These are phyloP conservation scores for Solanum habrochaites DNA, from an alignment of 257 asterid species.

Conservation along the genomic window DNA sequence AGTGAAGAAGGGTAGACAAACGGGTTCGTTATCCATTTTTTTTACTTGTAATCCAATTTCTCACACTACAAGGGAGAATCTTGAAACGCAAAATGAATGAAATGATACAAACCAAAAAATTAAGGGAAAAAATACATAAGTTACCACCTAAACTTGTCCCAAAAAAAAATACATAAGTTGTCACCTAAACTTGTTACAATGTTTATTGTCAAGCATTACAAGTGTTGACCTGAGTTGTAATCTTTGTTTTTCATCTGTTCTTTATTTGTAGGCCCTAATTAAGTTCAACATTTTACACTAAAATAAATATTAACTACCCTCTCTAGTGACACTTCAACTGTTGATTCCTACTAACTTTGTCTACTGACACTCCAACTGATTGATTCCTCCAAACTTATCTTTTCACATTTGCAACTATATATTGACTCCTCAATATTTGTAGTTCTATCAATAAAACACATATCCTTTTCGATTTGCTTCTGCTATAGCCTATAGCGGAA, in stretches of 20 bases:
- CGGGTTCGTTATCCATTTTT: neutral
- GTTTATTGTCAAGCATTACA: neutral
- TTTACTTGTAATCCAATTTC: neutral
- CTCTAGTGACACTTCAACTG: slow-evolving; percentile 39
- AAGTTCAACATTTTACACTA: slow-evolving; percentile 14
- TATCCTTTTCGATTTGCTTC: neutral
- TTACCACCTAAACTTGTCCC: neutral
- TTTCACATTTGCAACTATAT: neutral
- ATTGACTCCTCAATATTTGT: neutral
- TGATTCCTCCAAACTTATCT: neutral
- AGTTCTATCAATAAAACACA: neutral
- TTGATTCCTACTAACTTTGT: slow-evolving; percentile 9
- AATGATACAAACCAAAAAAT: neutral
- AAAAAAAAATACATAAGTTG: neutral
- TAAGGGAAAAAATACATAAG: neutral
- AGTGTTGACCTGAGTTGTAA: neutral
- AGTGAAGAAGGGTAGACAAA: neutral
- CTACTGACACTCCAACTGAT: slow-evolving; percentile 40
- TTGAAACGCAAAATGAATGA: neutral
- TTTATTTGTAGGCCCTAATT: neutral
- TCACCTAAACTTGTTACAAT: neutral
- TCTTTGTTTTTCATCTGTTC: slow-evolving; percentile 2
- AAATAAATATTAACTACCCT: slow-evolving; percentile 24
- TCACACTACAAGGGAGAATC: neutral
- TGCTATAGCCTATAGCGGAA: neutral